Percentiles rank a stretch among this genome's conserved stretches.
phyloP scores from a whole-genome alignment of 805 yeast species.

The Candida parachauliodes region DNA sequence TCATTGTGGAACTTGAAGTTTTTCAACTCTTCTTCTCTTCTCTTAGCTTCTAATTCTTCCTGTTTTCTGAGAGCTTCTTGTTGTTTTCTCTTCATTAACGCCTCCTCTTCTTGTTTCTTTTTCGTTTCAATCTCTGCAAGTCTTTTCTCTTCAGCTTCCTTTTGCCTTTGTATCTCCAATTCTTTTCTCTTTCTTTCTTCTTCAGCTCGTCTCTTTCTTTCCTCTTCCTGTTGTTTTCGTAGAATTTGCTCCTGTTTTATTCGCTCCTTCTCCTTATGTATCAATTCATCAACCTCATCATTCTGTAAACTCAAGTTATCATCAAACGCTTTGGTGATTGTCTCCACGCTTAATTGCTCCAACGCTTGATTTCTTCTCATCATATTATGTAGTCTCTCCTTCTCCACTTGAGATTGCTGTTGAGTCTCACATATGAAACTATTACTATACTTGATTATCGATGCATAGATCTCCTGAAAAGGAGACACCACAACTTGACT shows the following conservation, averaged over 20 bases:
- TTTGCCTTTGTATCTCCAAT: slow-evolving; percentile 13
- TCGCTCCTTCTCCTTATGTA: slow-evolving; percentile 17
- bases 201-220: slow-evolving; percentile 17
- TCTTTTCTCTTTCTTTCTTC: slow-evolving; percentile 13
- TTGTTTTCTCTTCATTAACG: slow-evolving; percentile 18
- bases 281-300: slow-evolving; percentile 14
- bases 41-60: slow-evolving; percentile 17
- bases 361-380: neutral
- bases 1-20: slow-evolving; percentile 32
- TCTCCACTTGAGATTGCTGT: neutral
- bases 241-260: slow-evolving; percentile 17
- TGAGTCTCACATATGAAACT: slow-evolving; percentile 1
- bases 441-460: slow-evolving; percentile 6
- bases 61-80: slow-evolving; percentile 14
- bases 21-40: slow-evolving; percentile 16
- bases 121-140: slow-evolving; percentile 9
- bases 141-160: slow-evolving; percentile 10
- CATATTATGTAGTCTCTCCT: neutral
- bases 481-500: neutral
- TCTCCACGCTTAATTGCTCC: slow-evolving; percentile 3
- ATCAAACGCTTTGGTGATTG: slow-evolving; percentile 1
- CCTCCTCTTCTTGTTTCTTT: slow-evolving; percentile 16
- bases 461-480: slow-evolving; percentile 4
- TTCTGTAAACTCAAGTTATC: slow-evolving; percentile 15
- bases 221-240: slow-evolving; percentile 17